Evolutionary conservation across 75 land plant species (phyloP), one percentile per base, ranked within the genome.

Genomic region (Picea sitchensis): DNA sequence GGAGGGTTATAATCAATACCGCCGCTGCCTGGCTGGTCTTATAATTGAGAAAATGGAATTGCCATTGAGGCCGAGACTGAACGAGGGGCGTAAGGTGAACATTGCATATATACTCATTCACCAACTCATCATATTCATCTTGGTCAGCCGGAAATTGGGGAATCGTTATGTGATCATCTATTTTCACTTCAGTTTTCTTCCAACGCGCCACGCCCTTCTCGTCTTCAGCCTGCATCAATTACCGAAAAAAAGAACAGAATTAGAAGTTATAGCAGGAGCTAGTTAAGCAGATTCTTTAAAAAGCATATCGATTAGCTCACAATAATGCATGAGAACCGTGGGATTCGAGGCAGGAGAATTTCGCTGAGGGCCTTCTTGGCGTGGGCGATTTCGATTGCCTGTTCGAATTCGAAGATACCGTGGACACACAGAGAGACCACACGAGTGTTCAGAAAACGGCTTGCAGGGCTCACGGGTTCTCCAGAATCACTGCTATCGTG

Each of bases 41-140:
- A 26, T 73, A 73, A 51, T 73, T 73, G 23, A 73, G 54, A 12
- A 73, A n/a, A 51, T 73, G 76, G 57, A 73, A 73, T 51, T 73
- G 44, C 76, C 76, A 73, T 9, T 18, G 76, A 44, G 76, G 76
- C 17, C 76, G 76, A 54, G 26, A n/a, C 0, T 1, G 31, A 8
- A 21, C 54, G 21, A 73, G 76, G 9, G 51, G 51, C 38, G 30
- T 44, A 1, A 73, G 14, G 44, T 73, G 76, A n/a, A 73, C 21
- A 21, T 73, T 26, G 44, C 30, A 73, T 17, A 73, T 8, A 23
- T 73, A 73, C 0, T 73, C 58, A 20, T 44, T 26, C 76, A 73
- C 76, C 7, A 21, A n/a, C 4, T 73, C 54, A 51, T 73, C 76
- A 26, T 73, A 73, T 1, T 18, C 31, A 8, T 6, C n/a, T 17